A percentile compares a stretch with the other conserved stretches of the same genome.
These are phyloP conservation scores for Orobanche coerulescens DNA, from an alignment of 257 asterid genomes.

Conservation along the genomic window DNA sequence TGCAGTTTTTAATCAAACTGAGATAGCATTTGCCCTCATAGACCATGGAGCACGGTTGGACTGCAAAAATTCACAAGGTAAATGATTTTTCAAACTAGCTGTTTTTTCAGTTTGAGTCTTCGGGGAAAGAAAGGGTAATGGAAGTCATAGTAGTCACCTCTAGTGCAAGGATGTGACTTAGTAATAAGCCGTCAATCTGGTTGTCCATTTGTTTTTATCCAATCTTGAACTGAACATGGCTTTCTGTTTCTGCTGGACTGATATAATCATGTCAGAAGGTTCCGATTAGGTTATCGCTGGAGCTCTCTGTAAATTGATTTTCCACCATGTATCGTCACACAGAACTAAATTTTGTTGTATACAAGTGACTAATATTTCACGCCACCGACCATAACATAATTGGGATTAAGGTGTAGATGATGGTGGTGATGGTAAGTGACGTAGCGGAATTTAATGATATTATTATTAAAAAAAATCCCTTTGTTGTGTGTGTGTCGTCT, in stretches of 20 bases:
- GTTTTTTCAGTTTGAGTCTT: conserved; percentile 13
- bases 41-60: conserved; percentile 70
- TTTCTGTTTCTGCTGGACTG: background rate
- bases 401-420: too few relatives aligned
- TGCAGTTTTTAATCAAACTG: conserved; percentile 90
- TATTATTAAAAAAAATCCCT: too few relatives aligned
- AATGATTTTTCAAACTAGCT: conserved; percentile 18
- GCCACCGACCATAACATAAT: too few relatives aligned
- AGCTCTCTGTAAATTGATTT: background rate
- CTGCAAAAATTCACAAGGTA: conserved; percentile 87
- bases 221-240: conserved; percentile 3
- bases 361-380: too few relatives aligned
- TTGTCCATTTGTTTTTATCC: conserved; percentile 8
- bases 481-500: conserved; percentile 11
- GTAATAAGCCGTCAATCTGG: background rate
- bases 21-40: conserved; percentile 84
- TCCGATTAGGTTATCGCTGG: background rate
- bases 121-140: background rate
- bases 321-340: background rate
- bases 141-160: conserved; percentile 2
- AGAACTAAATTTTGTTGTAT: conserved; percentile 3
- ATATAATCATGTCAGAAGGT: conserved; percentile 1
- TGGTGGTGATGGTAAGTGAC: too few relatives aligned
- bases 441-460: background rate
- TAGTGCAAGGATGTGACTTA: conserved; percentile 7